Base-by-base conservation (phyloP, 2,329 filamentous ascomycete species). In the Aspergillus pseudonomiae region DNA sequence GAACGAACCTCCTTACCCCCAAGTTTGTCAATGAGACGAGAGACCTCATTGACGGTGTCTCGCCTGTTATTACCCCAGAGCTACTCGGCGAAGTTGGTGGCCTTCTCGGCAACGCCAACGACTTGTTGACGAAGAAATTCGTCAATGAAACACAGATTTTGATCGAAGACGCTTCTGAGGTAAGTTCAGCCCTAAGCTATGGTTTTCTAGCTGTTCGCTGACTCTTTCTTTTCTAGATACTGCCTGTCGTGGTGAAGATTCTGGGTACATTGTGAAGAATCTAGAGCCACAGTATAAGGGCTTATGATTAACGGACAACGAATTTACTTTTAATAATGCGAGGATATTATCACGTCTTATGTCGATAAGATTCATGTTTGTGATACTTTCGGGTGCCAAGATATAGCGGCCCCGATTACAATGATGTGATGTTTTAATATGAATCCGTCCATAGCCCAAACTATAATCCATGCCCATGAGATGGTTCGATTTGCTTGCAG, bases 321-420 rank as follows among this genome's bases (percentile, higher is more conserved):
- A 70, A 48, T 66, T 67, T 69, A 68, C 61, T 69, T 55, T 55
- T 69, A 87, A 74, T 83, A 41, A 63, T 61, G 64, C 64, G 57
- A 60, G 55, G 55, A 41, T 64, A 65, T 59, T 65, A 41, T 69
- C 63, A 62, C 36, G 48, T 46, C 59, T 63, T 34, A 65, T 67
- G 64, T 67, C 62, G 60, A 67, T 67, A 63, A 62, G 30, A 19
- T 58, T 61, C 36, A 52, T 59, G 52, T 60, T 87, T 81, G 86
- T 84, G 56, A 84, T 75, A 52, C 87, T 79, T 73, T 48, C 30
- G 52, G 26, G 28, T 39, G 19, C 52, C 32, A 14, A 86, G 72
- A 86, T 86, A 60, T 73, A 86, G 86, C 59, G 82, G n/a, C 80
- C 46, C 76, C 73, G 19, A 43, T 58, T 52, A 55, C 39, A 54